Conservation (phyloP, 352 stramenopile genomes). For the Phytopythium sindhum region DNA sequence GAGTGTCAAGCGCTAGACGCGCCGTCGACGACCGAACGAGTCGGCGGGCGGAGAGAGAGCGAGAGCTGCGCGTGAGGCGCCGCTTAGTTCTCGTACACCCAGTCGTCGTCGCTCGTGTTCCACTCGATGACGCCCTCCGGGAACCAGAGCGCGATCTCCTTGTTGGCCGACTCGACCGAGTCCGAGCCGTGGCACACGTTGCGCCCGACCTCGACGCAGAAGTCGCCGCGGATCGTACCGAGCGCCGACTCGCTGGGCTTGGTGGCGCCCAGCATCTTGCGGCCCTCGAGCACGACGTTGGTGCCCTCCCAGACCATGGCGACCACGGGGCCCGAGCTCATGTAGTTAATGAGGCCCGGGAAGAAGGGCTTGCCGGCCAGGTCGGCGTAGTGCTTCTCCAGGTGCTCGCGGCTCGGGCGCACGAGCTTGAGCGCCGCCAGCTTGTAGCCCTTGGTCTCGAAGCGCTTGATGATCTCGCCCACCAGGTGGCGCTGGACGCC, state of each 20-base stretch:
- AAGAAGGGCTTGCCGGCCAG: conserved; percentile 95
- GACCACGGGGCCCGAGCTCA: conserved; percentile 92
- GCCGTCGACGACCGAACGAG: neutral
- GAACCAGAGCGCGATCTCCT: conserved; percentile 99
- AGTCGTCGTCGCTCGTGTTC: conserved; percentile 87
- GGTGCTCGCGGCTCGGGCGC: conserved; percentile 60
- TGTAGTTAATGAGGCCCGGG: conserved; percentile 94
- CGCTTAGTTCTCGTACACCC: conserved; percentile 95
- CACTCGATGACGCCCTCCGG: conserved; percentile 91
- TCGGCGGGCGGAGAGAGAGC: neutral
- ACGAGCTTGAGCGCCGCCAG: conserved; percentile 95
- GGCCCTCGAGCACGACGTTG: conserved; percentile 90
- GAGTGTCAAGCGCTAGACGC: neutral
- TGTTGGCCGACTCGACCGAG: conserved; percentile 95
- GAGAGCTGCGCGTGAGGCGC: neutral
- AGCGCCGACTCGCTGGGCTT: conserved; percentile 94
- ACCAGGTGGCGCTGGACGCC: conserved; percentile 95
- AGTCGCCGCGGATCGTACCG: conserved; percentile 97
- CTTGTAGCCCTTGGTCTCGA: conserved; percentile 98
- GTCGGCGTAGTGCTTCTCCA: conserved; percentile 91
- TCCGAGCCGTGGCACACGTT: conserved; percentile 98
- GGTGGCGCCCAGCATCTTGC: conserved; percentile 97
- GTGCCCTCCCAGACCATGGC: conserved; percentile 95
- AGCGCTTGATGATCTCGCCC: conserved; percentile 97
- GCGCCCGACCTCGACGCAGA: conserved; percentile 91